These are phyloP conservation scores for Coprinellus aureogranulatus DNA, from an alignment of 768 basidiomycete genomes.

Conservation along the genomic window DNA sequence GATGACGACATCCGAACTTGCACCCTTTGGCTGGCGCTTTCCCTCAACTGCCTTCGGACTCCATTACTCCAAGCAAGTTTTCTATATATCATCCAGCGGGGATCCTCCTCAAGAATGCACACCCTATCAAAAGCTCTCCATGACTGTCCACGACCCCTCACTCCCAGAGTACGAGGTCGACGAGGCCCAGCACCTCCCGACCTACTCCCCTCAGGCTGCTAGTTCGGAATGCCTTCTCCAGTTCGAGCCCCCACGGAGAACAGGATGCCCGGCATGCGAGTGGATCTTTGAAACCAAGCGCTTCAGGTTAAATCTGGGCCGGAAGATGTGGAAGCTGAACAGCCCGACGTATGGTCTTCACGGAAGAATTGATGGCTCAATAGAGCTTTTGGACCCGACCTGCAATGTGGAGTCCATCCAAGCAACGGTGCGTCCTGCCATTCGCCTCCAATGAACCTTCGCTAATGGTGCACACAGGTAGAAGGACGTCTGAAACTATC, in stretches of 20 bases:
- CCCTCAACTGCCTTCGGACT: not conserved
- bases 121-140: not conserved
- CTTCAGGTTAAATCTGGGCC: constrained; percentile 40
- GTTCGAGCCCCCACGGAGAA: constrained; percentile 22
- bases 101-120: not conserved
- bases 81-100: not conserved
- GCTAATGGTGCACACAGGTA: constrained; percentile 26
- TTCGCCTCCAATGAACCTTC: not conserved
- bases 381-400: constrained; percentile 32
- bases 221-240: constrained; percentile 36
- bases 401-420: constrained; percentile 36
- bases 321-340: constrained; percentile 34
- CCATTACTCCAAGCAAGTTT: not conserved
- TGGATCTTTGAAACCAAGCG: constrained; percentile 39
- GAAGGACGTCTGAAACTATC: constrained; percentile 34
- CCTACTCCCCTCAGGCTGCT: constrained; percentile 27
- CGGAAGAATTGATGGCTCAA: constrained; percentile 37
- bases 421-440: constrained; percentile 30
- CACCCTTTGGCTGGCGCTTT: not conserved
- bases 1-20: not conserved
- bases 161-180: constrained; percentile 19
- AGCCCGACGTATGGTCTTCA: constrained; percentile 43
- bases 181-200: constrained; percentile 14
- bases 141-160: constrained; percentile 8
- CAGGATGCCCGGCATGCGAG: constrained; percentile 26